A percentile compares a stretch with the other conserved stretches of the same genome.
Evolutionary conservation across 1,139 yeast genomes (phyloP).

Genomic region (Kodamaea ohmeri): DNA sequence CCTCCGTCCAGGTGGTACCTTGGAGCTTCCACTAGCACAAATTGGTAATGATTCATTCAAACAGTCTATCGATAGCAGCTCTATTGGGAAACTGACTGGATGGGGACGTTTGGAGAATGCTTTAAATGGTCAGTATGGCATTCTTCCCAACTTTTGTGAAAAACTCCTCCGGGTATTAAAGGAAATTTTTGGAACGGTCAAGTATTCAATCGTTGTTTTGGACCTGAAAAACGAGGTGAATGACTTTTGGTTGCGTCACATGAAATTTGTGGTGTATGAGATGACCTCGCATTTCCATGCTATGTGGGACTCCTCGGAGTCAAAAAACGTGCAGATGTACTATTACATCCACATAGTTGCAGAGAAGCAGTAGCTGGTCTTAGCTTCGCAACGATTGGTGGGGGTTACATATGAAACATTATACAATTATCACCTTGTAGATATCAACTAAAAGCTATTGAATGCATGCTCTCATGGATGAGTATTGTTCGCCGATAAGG

Average conservation of each 20-base stretch:
- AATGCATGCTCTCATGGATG: no score
- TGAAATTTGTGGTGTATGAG: conserved; percentile 33
- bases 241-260: conserved; percentile 30
- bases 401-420: no score
- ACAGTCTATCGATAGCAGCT: conserved; percentile 9
- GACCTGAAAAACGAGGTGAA: conserved; percentile 34
- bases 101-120: conserved; percentile 11
- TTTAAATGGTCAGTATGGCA: conserved; percentile 6
- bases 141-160: conserved; percentile 9
- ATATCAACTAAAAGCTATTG: no score
- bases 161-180: conserved; percentile 14
- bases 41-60: conserved; percentile 16
- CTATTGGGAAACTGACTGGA: conserved; percentile 7
- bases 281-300: conserved; percentile 34
- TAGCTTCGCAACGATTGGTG: conserved; percentile 1
- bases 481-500: no score
- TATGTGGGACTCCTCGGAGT: conserved; percentile 21
- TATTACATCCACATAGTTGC: conserved; percentile 34
- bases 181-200: conserved; percentile 36
- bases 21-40: conserved; percentile 33
- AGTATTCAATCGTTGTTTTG: conserved; percentile 30
- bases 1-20: conserved; percentile 34
- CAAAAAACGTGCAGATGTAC: conserved; percentile 24
- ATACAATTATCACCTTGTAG: no score
- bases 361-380: conserved; percentile 17